Percentiles rank a stretch among this genome's conserved stretches.
Conservation (phyloP, 495 filamentous ascomycete species). For the Mytilinidion resinicola region DNA sequence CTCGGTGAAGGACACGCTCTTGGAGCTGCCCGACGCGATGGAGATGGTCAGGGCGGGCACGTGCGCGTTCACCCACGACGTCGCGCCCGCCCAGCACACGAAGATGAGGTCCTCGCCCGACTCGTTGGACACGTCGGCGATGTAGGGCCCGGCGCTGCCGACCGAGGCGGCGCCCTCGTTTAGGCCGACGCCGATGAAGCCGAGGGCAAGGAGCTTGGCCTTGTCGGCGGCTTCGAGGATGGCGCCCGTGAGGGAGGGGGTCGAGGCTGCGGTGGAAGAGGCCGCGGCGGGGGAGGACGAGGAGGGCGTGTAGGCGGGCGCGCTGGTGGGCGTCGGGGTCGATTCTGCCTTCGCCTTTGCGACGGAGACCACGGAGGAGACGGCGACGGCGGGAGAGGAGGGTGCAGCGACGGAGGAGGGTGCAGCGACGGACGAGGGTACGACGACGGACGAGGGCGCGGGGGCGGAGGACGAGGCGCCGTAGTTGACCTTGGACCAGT, state of each 20-base stretch:
- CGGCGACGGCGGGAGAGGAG: neutral
- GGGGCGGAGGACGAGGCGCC: neutral
- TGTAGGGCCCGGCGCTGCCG: constrained; percentile 13
- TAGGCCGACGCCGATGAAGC: neutral
- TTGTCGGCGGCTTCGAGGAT: neutral
- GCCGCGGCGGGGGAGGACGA: neutral
- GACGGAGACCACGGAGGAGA: neutral
- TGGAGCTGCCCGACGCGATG: neutral
- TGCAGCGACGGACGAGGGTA: neutral
- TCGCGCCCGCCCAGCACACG: constrained; percentile 16
- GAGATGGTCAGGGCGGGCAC: constrained; percentile 5
- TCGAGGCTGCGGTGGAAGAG: neutral
- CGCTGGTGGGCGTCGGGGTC: neutral
- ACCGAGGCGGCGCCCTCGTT: constrained; percentile 16
- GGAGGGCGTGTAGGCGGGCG: neutral
- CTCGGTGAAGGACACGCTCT: constrained; percentile 11
- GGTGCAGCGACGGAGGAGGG: constrained; percentile 1
- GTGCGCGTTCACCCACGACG: constrained; percentile 12
- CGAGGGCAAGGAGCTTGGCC: neutral
- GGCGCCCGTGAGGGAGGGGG: neutral
- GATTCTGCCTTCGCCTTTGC: no score
- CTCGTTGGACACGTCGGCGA: constrained; percentile 17
- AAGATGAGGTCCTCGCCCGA: constrained; percentile 6
- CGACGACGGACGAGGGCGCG: neutral
- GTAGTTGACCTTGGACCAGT: constrained; percentile 16